Conservation (phyloP, 2,329 filamentous ascomycete genomes). For the Diplodia scrobiculata region DNA sequence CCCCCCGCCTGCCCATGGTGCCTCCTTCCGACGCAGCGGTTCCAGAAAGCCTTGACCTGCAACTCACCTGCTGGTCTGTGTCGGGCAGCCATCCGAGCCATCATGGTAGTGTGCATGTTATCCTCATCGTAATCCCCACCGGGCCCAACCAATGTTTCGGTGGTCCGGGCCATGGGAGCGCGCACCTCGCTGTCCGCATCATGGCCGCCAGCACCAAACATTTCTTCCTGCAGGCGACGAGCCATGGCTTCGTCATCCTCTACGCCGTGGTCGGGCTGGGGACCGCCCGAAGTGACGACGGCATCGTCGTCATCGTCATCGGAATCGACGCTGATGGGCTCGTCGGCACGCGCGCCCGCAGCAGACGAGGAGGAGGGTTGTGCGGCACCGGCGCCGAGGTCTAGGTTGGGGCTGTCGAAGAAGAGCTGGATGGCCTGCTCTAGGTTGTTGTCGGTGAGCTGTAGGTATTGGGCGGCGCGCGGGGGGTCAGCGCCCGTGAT, state of each 20-base stretch:
- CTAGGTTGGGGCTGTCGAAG: slow-evolving; percentile 82
- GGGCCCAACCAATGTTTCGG: slow-evolving; percentile 85
- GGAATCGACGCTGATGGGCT: slow-evolving; percentile 71
- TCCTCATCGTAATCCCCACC: slow-evolving; percentile 56
- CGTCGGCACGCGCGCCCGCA: slow-evolving; percentile 44
- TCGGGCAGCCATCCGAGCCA: slow-evolving; percentile 62
- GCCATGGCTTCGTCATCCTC: slow-evolving; percentile 96
- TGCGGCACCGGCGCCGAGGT: slow-evolving; percentile 47
- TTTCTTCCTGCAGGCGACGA: slow-evolving; percentile 84
- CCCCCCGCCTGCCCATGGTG: too few species aligned
- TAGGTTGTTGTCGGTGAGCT: slow-evolving; percentile 79
- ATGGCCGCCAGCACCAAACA: slow-evolving; percentile 64
- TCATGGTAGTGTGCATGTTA: slow-evolving; percentile 62
- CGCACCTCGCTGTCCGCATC: slow-evolving; percentile 64
- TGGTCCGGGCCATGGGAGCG: slow-evolving; percentile 87
- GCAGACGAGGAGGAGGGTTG: slow-evolving; percentile 44
- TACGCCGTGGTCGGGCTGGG: slow-evolving; percentile 31
- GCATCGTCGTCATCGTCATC: slow-evolving; percentile 66
- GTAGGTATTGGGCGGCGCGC: slow-evolving; percentile 79
- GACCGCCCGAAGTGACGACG: slow-evolving; percentile 41
- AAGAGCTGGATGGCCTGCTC: slow-evolving; percentile 86
- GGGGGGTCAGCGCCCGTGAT: slow-evolving; percentile 76
- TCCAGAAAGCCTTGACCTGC: not conserved
- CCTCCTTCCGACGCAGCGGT: not conserved
- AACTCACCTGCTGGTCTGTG: slow-evolving; percentile 30